Conservation (phyloP, 2,329 filamentous ascomycete genomes). For the Aureobasidium vineae region DNA sequence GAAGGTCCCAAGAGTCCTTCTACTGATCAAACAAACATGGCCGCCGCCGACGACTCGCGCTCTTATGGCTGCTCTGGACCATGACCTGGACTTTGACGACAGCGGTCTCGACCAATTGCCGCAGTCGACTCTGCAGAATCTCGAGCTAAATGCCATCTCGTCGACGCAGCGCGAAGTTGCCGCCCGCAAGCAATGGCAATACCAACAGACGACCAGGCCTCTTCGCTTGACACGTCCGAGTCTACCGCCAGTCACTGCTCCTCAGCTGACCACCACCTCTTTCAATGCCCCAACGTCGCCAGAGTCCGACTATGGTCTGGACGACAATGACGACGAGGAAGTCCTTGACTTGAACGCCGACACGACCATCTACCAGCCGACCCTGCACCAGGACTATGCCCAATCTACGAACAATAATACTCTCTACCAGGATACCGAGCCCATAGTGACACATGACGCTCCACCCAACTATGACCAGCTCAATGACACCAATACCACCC, state of each 20-base stretch:
- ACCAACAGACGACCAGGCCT: slow-evolving; percentile 2
- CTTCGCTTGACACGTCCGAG: slow-evolving; percentile 7
- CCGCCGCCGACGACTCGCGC: background rate
- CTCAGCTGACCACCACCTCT: background rate
- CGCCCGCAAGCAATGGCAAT: slow-evolving; percentile 8
- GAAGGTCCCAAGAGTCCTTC: background rate
- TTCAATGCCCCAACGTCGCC: slow-evolving; percentile 31
- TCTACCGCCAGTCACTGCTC: background rate
- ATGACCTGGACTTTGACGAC: slow-evolving; percentile 49
- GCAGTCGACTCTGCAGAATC: slow-evolving; percentile 45
- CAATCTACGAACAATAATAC: background rate
- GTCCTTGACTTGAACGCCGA: slow-evolving; percentile 49
- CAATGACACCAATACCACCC: background rate
- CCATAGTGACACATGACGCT: background rate
- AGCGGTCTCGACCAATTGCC: slow-evolving; percentile 49
- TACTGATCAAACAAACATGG: background rate
- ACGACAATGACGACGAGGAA: slow-evolving; percentile 43
- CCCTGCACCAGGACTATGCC: background rate
- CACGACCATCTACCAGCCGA: slow-evolving; percentile 34
- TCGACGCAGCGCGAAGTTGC: slow-evolving; percentile 41
- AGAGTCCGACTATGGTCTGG: slow-evolving; percentile 45
- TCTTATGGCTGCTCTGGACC: slow-evolving; percentile 37
- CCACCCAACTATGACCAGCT: background rate
- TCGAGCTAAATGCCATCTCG: slow-evolving; percentile 46
- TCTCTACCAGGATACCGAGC: background rate